A percentile compares a stretch with the other conserved stretches of the same genome.
Evolutionary conservation across 805 yeast genomes (phyloP).

Genomic region (Clavispora phyllophila): DNA sequence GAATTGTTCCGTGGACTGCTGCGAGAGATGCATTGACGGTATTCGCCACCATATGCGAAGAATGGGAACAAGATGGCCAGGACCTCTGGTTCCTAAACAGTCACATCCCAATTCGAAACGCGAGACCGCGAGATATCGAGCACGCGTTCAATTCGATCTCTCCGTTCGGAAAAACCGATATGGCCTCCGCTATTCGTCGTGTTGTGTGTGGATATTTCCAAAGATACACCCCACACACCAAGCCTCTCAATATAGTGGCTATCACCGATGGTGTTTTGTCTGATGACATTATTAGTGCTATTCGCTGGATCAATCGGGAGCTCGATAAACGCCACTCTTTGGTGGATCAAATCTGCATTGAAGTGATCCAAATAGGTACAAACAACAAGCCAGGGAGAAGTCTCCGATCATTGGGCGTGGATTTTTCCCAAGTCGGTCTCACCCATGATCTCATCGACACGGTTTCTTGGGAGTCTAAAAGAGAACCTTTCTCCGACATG

Average conservation of each 20-base stretch:
- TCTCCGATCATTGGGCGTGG: constrained; percentile 10
- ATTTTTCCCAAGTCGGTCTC: not conserved
- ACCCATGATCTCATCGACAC: constrained; percentile 12
- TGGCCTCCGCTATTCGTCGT: constrained; percentile 11
- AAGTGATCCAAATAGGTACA: constrained; percentile 14
- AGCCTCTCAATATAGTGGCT: constrained; percentile 12
- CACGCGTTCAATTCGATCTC: constrained; percentile 6
- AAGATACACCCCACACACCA: constrained; percentile 8
- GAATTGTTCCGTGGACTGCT: constrained; percentile 12
- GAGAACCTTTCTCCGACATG: constrained; percentile 11
- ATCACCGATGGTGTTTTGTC: constrained; percentile 14
- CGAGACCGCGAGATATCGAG: constrained; percentile 8
- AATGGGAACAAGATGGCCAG: constrained; percentile 16
- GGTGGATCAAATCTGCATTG: constrained; percentile 13
- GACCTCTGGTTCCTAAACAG: constrained; percentile 12
- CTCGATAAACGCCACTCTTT: constrained; percentile 8
- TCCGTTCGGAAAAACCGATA: constrained; percentile 13
- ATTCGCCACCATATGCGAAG: constrained; percentile 11
- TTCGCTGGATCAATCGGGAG: constrained; percentile 11
- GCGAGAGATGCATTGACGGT: constrained; percentile 11
- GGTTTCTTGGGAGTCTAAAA: constrained; percentile 10
- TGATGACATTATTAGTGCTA: constrained; percentile 11
- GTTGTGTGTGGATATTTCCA: constrained; percentile 8
- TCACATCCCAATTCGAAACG: constrained; percentile 3
- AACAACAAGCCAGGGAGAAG: constrained; percentile 8